phyloP scores from a whole-genome alignment of 768 basidiomycete species.

The Leucosporidium scottii region DNA sequence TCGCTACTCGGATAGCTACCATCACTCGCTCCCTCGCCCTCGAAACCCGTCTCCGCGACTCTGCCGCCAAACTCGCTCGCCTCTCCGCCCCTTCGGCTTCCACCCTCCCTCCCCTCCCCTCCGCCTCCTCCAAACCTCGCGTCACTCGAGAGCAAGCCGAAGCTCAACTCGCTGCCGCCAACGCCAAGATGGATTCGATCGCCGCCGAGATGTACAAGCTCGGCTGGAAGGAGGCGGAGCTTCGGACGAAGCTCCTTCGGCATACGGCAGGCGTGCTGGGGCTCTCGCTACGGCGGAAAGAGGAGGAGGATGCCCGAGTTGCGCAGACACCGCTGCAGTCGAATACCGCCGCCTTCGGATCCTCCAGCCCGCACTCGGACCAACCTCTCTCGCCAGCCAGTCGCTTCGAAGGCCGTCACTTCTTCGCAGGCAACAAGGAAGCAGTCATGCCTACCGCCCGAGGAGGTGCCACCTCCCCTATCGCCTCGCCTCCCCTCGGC shows the following conservation, averaged over 20 bases:
- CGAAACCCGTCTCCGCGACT: constrained; percentile 83
- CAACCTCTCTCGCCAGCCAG: background rate
- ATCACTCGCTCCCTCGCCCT: constrained; percentile 66
- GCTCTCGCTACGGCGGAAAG: constrained; percentile 60
- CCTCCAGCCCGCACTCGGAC: background rate
- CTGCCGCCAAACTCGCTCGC: constrained; percentile 66
- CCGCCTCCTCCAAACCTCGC: constrained; percentile 39
- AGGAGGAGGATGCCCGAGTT: constrained; percentile 39
- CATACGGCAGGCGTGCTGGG: constrained; percentile 78
- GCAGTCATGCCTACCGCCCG: constrained; percentile 51
- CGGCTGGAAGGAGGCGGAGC: constrained; percentile 58
- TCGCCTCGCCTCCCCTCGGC: constrained; percentile 42
- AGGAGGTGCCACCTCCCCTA: background rate
- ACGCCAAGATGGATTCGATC: constrained; percentile 59
- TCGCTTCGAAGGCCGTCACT: constrained; percentile 68
- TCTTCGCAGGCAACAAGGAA: constrained; percentile 73
- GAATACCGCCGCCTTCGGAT: background rate
- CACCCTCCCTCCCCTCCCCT: background rate
- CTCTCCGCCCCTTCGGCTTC: constrained; percentile 45
- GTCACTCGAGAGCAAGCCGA: constrained; percentile 49
- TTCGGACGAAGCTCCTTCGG: constrained; percentile 61
- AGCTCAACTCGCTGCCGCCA: constrained; percentile 67
- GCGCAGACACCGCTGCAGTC: background rate
- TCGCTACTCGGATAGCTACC: constrained; percentile 59
- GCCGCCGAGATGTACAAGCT: constrained; percentile 66